These are phyloP conservation scores for Globisporangium splendens DNA, from an alignment of 352 stramenopile genomes.

Conservation along the genomic window DNA sequence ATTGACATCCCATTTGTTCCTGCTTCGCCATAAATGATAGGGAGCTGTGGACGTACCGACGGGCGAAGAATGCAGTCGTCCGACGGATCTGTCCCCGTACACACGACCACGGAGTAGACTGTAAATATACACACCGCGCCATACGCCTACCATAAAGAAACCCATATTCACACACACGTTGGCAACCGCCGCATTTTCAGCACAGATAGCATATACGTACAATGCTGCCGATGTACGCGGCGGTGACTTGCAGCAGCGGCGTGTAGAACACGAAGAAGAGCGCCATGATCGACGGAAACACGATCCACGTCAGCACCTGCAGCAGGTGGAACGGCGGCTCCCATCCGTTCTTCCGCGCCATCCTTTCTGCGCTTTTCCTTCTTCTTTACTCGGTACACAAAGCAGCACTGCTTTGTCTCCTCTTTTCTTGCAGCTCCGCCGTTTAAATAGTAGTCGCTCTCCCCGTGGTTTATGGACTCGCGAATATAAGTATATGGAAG, in stretches of 20 bases:
- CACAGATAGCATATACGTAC: slow-evolving; percentile 13
- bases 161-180: neutral
- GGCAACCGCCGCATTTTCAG: too few relatives aligned
- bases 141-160: slow-evolving; percentile 24
- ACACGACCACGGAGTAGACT: slow-evolving; percentile 46
- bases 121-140: slow-evolving; percentile 46
- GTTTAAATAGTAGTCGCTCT: too few relatives aligned
- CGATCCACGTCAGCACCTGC: slow-evolving; percentile 78
- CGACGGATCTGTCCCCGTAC: slow-evolving; percentile 72
- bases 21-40: neutral
- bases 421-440: too few relatives aligned
- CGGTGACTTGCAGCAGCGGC: slow-evolving; percentile 48
- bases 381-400: too few relatives aligned
- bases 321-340: slow-evolving; percentile 78
- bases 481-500: too few relatives aligned
- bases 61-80: slow-evolving; percentile 69
- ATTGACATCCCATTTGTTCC: too few relatives aligned
- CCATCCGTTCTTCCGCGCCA: slow-evolving; percentile 78
- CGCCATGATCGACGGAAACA: slow-evolving; percentile 76
- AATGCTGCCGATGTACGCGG: slow-evolving; percentile 46
- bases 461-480: too few relatives aligned
- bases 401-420: too few relatives aligned
- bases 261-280: slow-evolving; percentile 84
- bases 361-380: slow-evolving; percentile 1
- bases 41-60: slow-evolving; percentile 31